Percentiles rank a stretch among this genome's conserved stretches.
phyloP scores from a whole-genome alignment of 1,284 basidiomycete species.

The Ustilago cynodontis region DNA sequence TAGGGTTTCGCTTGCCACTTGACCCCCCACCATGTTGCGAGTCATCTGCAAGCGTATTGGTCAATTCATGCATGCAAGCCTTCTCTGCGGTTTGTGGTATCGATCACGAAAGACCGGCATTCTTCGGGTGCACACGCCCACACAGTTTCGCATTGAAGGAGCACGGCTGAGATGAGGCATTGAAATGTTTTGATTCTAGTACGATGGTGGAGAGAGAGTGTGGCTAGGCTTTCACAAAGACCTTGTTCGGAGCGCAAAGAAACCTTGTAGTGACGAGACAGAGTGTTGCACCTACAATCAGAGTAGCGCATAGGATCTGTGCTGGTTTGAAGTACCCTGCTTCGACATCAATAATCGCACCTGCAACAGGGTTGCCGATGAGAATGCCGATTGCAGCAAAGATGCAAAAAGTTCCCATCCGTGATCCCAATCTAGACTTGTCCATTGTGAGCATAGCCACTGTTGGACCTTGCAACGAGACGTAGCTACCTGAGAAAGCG shows the following conservation, averaged over 20 bases:
- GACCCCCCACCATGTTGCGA: too few species aligned
- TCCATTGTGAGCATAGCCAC: neutral
- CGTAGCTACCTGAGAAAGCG: neutral
- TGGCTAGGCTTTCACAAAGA: neutral
- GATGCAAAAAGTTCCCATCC: slow-evolving; percentile 20
- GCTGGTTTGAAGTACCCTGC: slow-evolving; percentile 14
- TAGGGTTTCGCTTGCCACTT: too few species aligned
- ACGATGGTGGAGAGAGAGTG: too few species aligned
- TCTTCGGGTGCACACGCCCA: too few species aligned
- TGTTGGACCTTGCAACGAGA: neutral
- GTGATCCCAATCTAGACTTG: slow-evolving; percentile 6
- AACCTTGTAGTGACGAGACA: neutral
- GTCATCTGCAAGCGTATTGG: too few species aligned
- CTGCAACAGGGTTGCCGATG: slow-evolving; percentile 48
- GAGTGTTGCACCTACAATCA: slow-evolving; percentile 1
- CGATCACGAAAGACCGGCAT: too few species aligned
- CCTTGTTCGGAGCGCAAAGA: neutral
- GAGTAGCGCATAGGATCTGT: slow-evolving; percentile 20
- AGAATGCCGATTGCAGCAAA: slow-evolving; percentile 34
- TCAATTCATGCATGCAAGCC: too few species aligned
- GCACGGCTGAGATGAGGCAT: too few species aligned
- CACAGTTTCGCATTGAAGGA: too few species aligned
- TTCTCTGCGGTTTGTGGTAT: too few species aligned
- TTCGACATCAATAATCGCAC: slow-evolving; percentile 25
- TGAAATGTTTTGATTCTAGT: too few species aligned